Conservation (phyloP, 208 protist species). For the Acanthamoeba royreba region DNA sequence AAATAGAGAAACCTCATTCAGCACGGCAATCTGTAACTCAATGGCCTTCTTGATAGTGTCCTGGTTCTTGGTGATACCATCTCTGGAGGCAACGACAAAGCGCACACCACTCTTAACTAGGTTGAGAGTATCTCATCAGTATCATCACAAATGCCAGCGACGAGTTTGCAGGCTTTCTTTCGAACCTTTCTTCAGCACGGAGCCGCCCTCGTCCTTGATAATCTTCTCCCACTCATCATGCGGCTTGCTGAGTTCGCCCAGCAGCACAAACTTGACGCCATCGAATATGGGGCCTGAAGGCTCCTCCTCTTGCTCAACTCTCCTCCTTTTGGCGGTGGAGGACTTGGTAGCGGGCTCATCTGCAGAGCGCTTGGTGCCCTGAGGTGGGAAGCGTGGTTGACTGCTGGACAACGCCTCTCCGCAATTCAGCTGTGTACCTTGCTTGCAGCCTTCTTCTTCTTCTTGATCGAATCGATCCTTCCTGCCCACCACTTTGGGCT, state of each 20-base stretch:
- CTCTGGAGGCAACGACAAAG: neutral
- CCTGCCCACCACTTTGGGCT: constrained; percentile 33
- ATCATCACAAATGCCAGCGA: neutral
- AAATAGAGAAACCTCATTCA: neutral
- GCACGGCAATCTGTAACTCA: neutral
- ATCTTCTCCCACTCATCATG: neutral
- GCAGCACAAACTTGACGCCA: neutral
- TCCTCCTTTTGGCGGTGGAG: neutral
- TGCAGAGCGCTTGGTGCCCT: neutral
- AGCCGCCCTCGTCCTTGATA: constrained; percentile 10
- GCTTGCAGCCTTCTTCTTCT: neutral
- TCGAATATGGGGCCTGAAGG: constrained; percentile 10
- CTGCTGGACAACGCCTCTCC: neutral
- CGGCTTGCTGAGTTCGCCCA: neutral
- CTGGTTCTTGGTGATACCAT: constrained; percentile 8
- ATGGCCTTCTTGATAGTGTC: constrained; percentile 42
- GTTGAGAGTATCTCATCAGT: neutral
- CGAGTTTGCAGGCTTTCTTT: neutral
- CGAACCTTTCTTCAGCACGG: neutral
- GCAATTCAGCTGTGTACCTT: neutral
- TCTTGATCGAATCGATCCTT: neutral
- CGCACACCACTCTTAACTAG: neutral
- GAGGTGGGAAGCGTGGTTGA: neutral
- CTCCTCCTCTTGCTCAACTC: neutral
- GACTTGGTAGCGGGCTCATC: neutral